Base-by-base conservation (phyloP, 768 basidiomycete genomes). In the Termitomyces sp. region DNA sequence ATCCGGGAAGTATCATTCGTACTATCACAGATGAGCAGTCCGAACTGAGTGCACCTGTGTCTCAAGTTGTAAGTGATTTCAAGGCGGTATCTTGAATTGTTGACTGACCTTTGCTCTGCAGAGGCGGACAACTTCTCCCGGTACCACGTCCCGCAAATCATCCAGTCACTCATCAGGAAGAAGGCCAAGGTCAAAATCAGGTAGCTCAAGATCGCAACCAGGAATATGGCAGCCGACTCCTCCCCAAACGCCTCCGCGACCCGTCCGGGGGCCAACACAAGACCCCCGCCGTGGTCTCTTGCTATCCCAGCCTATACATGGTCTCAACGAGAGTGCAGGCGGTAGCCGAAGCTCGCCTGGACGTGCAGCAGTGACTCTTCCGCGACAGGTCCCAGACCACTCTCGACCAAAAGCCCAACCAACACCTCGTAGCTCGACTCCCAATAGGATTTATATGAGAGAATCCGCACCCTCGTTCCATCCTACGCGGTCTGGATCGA, bases 401-500 rank as follows among this genome's bases (percentile, higher is more conserved):
- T 20, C 35, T 20, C 63, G 58, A 12, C 59, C 59, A 20, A 44
- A 54, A 36, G 36, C 9, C 28, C 60, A 61, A 38, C 63, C 63
- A 2, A 55, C 67, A 18, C 55, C 61, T 32, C 61, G 65, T 18
- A 65, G 61, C 57, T 68, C 68, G 24, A 69, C 67, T 28, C 69
- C 69, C 13, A 63, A 62, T 22, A 60, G 62, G 39, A 28, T 57
- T 13, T 49, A 45, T 44, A 20, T 22, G 46, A 50, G 35, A 35
- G 49, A 52, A 33, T 57, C 56, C 52, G 32, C 57, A 5, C 67
- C 71, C n/a, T 74, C 74, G 0, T 78, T 76, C 64, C 75, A 74
- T 57, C 71, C 75, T 6, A 78, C 77, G 4, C 72, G 65, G 54
- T 79, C 75, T 7, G 77, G 75, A 1, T 78, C 76, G 20, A 78